These are phyloP conservation scores for Yarrowia sp. DNA, from an alignment of 805 yeast species.

Conservation along the genomic window DNA sequence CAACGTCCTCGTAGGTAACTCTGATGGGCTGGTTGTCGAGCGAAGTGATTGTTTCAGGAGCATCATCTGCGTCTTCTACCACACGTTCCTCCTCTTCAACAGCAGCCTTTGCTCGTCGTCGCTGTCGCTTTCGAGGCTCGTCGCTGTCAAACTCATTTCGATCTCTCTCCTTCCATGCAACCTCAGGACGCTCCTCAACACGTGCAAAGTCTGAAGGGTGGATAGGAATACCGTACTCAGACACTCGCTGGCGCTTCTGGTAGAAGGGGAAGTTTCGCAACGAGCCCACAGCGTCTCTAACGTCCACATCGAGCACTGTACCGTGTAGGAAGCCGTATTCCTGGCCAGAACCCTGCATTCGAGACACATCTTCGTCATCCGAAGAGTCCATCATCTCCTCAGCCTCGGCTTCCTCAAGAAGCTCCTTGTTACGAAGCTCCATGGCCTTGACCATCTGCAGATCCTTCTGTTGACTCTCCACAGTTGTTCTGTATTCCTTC, in stretches of 20 bases:
- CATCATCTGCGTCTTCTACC: slow-evolving; percentile 17
- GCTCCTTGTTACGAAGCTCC: slow-evolving; percentile 51
- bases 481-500: slow-evolving; percentile 45
- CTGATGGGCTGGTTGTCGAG: slow-evolving; percentile 31
- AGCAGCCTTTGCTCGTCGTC: slow-evolving; percentile 9
- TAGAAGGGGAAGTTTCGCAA: slow-evolving; percentile 68
- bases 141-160: slow-evolving; percentile 16
- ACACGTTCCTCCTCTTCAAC: slow-evolving; percentile 17
- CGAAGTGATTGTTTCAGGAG: slow-evolving; percentile 14
- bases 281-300: slow-evolving; percentile 48
- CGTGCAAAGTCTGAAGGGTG: slow-evolving; percentile 67
- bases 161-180: slow-evolving; percentile 36
- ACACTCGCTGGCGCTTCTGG: slow-evolving; percentile 65
- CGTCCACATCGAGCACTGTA: slow-evolving; percentile 51
- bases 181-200: slow-evolving; percentile 54
- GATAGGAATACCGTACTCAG: slow-evolving; percentile 87
- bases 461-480: slow-evolving; percentile 44
- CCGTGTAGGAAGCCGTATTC: slow-evolving; percentile 34
- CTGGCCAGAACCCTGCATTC: slow-evolving; percentile 43
- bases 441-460: slow-evolving; percentile 46
- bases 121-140: slow-evolving; percentile 31
- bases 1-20: slow-evolving; percentile 6
- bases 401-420: slow-evolving; percentile 51
- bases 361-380: slow-evolving; percentile 48
- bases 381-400: slow-evolving; percentile 45